A percentile compares a stretch with the other conserved stretches of the same genome.
Conservation (phyloP, 164 flowering plant genomes). For the Macadamia integrifolia region DNA sequence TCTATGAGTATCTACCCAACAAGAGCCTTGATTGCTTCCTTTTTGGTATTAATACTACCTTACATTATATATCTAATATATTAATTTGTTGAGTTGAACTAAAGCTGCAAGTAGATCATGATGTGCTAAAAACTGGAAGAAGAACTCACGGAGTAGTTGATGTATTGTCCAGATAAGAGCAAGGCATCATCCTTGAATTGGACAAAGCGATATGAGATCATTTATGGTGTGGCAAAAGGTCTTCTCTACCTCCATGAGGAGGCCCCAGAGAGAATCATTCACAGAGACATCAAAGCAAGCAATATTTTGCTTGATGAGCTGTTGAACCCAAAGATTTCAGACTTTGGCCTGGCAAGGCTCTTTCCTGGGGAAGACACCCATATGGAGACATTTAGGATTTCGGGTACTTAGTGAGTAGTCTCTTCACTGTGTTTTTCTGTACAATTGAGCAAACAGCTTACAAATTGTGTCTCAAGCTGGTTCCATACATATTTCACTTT, state of each 20-base stretch:
- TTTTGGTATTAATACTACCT: too few relatives aligned
- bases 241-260: constrained; percentile 88
- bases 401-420: constrained; percentile 79
- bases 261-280: constrained; percentile 73
- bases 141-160: background rate
- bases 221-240: constrained; percentile 64
- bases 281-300: constrained; percentile 87
- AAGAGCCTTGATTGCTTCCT: constrained; percentile 54
- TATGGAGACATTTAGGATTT: constrained; percentile 54
- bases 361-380: constrained; percentile 81
- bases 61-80: background rate
- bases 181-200: constrained; percentile 51
- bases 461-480: too few relatives aligned
- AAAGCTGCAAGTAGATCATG: too few relatives aligned
- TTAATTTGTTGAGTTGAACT: background rate
- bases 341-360: constrained; percentile 88
- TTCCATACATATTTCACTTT: too few relatives aligned
- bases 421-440: background rate
- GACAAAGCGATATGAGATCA: constrained; percentile 46
- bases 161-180: constrained; percentile 35
- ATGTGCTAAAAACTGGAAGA: background rate
- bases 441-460: too few relatives aligned
- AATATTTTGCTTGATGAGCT: constrained; percentile 71
- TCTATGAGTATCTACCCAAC: constrained; percentile 71
- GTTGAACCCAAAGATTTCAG: constrained; percentile 77